Conservation (phyloP, 352 stramenopile genomes). For the Globisporangium splendens region DNA sequence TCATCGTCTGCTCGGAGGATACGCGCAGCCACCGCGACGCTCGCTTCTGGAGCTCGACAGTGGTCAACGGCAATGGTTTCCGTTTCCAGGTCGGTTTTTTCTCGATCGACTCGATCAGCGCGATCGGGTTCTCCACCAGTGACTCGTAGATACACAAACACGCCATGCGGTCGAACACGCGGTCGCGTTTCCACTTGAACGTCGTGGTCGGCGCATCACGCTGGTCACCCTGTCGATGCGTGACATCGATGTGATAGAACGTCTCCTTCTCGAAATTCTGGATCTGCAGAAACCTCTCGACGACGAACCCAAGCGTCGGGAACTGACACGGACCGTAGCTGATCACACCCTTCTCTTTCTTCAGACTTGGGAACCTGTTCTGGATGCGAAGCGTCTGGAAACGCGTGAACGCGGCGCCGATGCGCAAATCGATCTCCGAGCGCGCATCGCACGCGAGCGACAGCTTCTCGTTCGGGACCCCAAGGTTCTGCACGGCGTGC, state of each 20-base stretch:
- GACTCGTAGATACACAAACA: slow-evolving; percentile 91
- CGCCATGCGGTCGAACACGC: slow-evolving; percentile 94
- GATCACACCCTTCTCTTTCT: slow-evolving; percentile 87
- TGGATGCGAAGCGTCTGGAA: slow-evolving; percentile 95
- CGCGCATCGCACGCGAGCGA: slow-evolving; percentile 87
- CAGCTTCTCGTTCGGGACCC: slow-evolving; percentile 73
- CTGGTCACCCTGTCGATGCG: slow-evolving; percentile 47
- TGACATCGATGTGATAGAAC: slow-evolving; percentile 96
- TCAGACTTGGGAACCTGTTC: slow-evolving; percentile 64
- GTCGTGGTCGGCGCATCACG: slow-evolving; percentile 58
- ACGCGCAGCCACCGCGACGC: slow-evolving; percentile 95
- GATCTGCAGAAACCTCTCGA: slow-evolving; percentile 92
- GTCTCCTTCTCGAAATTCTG: slow-evolving; percentile 96
- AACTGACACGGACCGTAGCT: slow-evolving; percentile 99
- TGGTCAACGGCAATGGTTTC: slow-evolving; percentile 96
- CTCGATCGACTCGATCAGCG: slow-evolving; percentile 62
- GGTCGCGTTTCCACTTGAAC: slow-evolving; percentile 95
- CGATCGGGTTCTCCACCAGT: slow-evolving; percentile 60
- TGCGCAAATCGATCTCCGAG: slow-evolving; percentile 94
- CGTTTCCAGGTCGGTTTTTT: slow-evolving; percentile 90
- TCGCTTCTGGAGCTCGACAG: slow-evolving; percentile 98
- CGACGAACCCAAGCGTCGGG: slow-evolving; percentile 97
- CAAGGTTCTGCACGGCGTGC: slow-evolving; percentile 82
- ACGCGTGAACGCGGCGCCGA: slow-evolving; percentile 93
- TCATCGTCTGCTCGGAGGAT: slow-evolving; percentile 96